Base-by-base conservation (phyloP, 129 eudicot genomes). In the Sambucus nigra region DNA sequence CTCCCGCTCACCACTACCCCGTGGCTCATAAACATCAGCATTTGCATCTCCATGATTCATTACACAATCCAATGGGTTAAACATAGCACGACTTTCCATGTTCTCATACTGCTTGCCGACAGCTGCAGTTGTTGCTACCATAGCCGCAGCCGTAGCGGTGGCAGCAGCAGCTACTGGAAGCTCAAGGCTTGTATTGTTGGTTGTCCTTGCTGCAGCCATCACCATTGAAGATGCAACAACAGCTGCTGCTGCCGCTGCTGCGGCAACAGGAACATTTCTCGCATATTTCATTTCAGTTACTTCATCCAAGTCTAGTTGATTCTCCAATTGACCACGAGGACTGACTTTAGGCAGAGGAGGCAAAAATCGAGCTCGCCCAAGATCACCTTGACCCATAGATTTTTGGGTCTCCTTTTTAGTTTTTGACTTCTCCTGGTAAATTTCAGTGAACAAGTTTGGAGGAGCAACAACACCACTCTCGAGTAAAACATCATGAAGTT, bases 391-490 rank as follows among this genome's bases (percentile, higher is more conserved):
- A 49, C 55, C 68, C 51, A 65, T 64, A 3, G 42, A 25, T 24
- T 66, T 54, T 41, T 41, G 55, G 42, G 44, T 60, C 33, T 15
- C 16, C 12, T 24, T 47, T 8, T 25, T 52, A 25, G 49, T 28
- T 22, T 41, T 57, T 32, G 61, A 13, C 55, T 80, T 61, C 18
- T 81, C 81, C 16, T 73, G 64, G 25, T 80, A 82, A 42, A 79
- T 75, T 62, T 79, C 84, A 11, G 94, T 71, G 63, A 85, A 91
- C 57, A 91, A 53, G 66, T 85, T 70, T 20, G 94, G 86, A 50
- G 99, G 99, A 39, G 95, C 94, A 75, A 76, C 94, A 33, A 91
- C 99, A 24, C 94, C 99, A 38, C 95, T 91, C 69, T 91, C 99
- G 13, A 86, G 94, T 26, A 91, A 74, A 26, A 82, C 99, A 26